Percentiles rank a stretch among this genome's conserved stretches.
Evolutionary conservation across 306 rosid species (phyloP).

Genomic region (Gynostemma pentaphyllum): DNA sequence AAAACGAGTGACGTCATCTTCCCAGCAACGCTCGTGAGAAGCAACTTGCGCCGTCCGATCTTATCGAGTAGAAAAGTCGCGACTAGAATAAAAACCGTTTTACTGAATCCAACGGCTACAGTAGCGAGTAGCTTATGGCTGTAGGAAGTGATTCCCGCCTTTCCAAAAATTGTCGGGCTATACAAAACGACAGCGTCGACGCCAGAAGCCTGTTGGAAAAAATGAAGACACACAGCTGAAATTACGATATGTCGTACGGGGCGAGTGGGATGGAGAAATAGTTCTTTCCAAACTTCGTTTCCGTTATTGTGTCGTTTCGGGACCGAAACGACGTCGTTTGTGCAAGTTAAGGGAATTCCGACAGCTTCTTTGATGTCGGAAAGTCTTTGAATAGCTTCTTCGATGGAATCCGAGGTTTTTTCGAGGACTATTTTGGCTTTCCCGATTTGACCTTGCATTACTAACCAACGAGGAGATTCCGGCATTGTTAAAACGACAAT

Average conservation of each 20-base stretch:
- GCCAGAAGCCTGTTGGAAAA: conserved; percentile 62
- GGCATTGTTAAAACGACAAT: conserved; percentile 62
- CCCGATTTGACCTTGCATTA: conserved; percentile 69
- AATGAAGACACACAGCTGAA: conserved; percentile 44
- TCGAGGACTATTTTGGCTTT: conserved; percentile 47
- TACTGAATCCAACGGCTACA: conserved; percentile 49
- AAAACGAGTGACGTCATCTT: conserved; percentile 33
- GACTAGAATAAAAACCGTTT: conserved; percentile 43
- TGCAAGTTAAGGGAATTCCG: conserved; percentile 46
- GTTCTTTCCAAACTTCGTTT: conserved; percentile 56
- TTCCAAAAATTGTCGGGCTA: conserved; percentile 42
- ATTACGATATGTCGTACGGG: conserved; percentile 51
- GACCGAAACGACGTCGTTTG: conserved; percentile 44
- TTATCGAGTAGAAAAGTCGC: conserved; percentile 55
- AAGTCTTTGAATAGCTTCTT: conserved; percentile 46
- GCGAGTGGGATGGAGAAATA: conserved; percentile 44
- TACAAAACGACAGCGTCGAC: conserved; percentile 60
- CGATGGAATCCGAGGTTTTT: conserved; percentile 46
- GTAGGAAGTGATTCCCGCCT: conserved; percentile 35
- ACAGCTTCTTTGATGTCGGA: conserved; percentile 60
- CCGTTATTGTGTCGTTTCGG: conserved; percentile 13
- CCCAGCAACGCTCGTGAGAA: conserved; percentile 42
- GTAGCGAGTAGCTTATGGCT: conserved; percentile 29
- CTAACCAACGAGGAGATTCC: conserved; percentile 80
- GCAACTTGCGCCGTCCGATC: conserved; percentile 56